Conservation (phyloP, 2,329 filamentous ascomycete genomes). For the Aspergillus vadensis region DNA sequence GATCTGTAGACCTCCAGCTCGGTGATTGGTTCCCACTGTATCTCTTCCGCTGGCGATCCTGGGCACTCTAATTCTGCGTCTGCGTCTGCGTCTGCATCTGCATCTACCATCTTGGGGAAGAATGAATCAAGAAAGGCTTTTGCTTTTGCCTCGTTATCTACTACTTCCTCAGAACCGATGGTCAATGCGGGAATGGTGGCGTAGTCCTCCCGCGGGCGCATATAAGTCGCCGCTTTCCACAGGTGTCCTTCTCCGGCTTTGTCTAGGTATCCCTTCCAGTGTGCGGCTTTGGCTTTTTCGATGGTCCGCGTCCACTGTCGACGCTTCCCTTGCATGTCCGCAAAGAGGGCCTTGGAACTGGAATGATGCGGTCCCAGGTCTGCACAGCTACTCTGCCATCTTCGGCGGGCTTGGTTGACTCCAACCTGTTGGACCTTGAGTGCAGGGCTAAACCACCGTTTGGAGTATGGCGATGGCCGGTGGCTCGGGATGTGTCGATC, state of each 20-base stretch:
- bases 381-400: slow-evolving; percentile 21
- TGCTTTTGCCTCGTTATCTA: slow-evolving; percentile 23
- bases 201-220: slow-evolving; percentile 16
- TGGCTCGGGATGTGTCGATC: slow-evolving; percentile 15
- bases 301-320: slow-evolving; percentile 26
- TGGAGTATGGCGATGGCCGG: slow-evolving; percentile 24
- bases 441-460: slow-evolving; percentile 26
- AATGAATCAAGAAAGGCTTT: slow-evolving; percentile 22
- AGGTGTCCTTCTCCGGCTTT: slow-evolving; percentile 20
- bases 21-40: no score
- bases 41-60: no score
- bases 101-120: slow-evolving; percentile 16
- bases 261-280: slow-evolving; percentile 30
- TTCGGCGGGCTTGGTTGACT: slow-evolving; percentile 24
- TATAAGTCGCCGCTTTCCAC: slow-evolving; percentile 22
- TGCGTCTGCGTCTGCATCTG: neutral
- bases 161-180: slow-evolving; percentile 14
- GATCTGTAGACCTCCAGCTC: no score
- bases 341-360: slow-evolving; percentile 12
- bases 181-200: slow-evolving; percentile 19
- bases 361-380: slow-evolving; percentile 7
- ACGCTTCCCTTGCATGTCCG: slow-evolving; percentile 17
- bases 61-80: no score
- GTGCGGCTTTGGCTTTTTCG: slow-evolving; percentile 22
- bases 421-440: slow-evolving; percentile 26